Evolutionary conservation across 495 filamentous ascomycete species (phyloP).

Genomic region (Aspergillus baeticus): DNA sequence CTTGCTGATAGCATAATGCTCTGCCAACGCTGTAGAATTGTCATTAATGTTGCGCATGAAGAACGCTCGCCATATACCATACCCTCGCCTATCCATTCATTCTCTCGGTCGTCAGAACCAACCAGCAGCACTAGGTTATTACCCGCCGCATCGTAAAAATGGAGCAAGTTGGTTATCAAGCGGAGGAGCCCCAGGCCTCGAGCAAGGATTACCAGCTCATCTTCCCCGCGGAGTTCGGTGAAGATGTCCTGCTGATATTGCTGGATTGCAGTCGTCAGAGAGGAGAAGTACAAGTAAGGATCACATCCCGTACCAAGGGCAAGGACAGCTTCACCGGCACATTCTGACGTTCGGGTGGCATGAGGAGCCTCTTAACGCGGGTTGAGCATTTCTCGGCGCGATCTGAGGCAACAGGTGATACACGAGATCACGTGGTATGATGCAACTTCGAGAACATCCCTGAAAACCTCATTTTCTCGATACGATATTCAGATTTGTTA

Average conservation of each 20-base stretch:
- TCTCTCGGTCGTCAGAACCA: slow-evolving; percentile 90
- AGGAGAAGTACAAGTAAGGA: not conserved
- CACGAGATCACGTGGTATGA: slow-evolving; percentile 42
- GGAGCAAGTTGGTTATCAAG: slow-evolving; percentile 87
- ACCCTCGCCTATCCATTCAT: slow-evolving; percentile 88
- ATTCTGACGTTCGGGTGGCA: slow-evolving; percentile 57
- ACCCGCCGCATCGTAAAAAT: slow-evolving; percentile 93
- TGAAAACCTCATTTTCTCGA: not conserved
- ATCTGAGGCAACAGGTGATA: slow-evolving; percentile 14
- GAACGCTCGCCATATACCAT: slow-evolving; percentile 10
- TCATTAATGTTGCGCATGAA: slow-evolving; percentile 3
- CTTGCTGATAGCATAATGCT: slow-evolving; percentile 85
- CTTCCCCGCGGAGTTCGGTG: slow-evolving; percentile 82
- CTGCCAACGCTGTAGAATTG: slow-evolving; percentile 64
- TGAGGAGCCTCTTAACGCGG: slow-evolving; percentile 42
- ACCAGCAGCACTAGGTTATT: slow-evolving; percentile 88
- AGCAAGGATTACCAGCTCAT: slow-evolving; percentile 89
- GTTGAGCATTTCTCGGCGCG: slow-evolving; percentile 11
- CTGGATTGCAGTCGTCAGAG: slow-evolving; percentile 33
- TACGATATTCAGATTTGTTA: too few species aligned
- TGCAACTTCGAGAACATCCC: slow-evolving; percentile 20
- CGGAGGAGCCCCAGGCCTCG: slow-evolving; percentile 89
- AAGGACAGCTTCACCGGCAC: slow-evolving; percentile 87
- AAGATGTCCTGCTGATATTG: slow-evolving; percentile 91
- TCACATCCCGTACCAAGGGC: slow-evolving; percentile 63